Percentiles rank a stretch among this genome's conserved stretches.
phyloP scores from a whole-genome alignment of 176 grass and related monocot genomes.

The Neostapfia colusana region DNA sequence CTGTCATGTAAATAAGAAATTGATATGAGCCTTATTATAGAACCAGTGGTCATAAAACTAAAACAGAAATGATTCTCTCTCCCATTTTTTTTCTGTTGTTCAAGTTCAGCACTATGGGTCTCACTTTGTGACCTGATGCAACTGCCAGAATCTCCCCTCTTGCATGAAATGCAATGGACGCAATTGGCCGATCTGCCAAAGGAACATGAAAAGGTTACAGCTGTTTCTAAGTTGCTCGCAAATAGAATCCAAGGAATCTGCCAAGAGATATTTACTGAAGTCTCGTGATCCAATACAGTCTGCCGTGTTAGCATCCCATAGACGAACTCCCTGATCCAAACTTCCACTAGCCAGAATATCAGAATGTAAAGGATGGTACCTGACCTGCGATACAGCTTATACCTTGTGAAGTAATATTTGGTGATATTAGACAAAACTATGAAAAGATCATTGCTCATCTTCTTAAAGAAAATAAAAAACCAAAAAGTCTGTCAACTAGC shows the following conservation, averaged over 20 bases:
- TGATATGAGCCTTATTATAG: conserved; percentile 20
- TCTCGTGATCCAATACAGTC: conserved; percentile 76
- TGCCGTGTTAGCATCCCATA: conserved; percentile 89
- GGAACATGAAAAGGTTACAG: conserved; percentile 43
- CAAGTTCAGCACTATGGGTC: conserved; percentile 26
- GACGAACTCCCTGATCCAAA: conserved; percentile 95
- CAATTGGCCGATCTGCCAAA: conserved; percentile 91
- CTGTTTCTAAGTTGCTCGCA: conserved; percentile 25
- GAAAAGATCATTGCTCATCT: neutral
- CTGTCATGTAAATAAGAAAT: conserved; percentile 47
- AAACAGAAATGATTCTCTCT: too few species aligned
- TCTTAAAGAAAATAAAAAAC: conserved; percentile 4
- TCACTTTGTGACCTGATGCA: conserved; percentile 98
- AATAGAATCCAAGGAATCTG: conserved; percentile 39
- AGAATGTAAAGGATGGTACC: conserved; percentile 87
- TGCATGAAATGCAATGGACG: conserved; percentile 98
- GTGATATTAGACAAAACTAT: conserved; percentile 16
- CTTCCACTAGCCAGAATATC: conserved; percentile 99
- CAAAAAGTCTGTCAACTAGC: conserved; percentile 6
- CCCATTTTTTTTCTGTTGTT: too few species aligned
- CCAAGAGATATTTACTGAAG: conserved; percentile 78
- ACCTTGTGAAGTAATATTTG: conserved; percentile 9
- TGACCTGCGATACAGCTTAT: conserved; percentile 60
- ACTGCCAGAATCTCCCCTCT: conserved; percentile 92
- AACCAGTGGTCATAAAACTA: conserved; percentile 24